Evolutionary conservation across 768 basidiomycete genomes (phyloP).

Genomic region (Lactarius deliciosus): DNA sequence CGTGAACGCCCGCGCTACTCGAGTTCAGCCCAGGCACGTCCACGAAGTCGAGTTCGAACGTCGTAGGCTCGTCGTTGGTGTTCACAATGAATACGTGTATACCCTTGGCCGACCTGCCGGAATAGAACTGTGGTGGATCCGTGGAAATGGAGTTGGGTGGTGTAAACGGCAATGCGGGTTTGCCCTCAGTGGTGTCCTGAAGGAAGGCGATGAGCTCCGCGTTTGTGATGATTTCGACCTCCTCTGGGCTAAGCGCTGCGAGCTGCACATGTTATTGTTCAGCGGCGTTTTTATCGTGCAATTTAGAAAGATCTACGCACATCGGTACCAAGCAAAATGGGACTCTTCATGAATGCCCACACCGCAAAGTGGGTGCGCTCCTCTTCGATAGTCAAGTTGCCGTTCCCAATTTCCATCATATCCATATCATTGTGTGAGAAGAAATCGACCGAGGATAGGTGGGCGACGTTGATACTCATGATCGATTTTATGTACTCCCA

Average conservation of each 20-base stretch:
- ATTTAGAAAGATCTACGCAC: constrained; percentile 31
- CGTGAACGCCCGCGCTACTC: constrained; percentile 43
- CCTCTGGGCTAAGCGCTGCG: constrained; percentile 40
- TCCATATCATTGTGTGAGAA: constrained; percentile 58
- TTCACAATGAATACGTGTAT: constrained; percentile 57
- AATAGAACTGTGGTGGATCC: constrained; percentile 53
- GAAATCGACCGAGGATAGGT: constrained; percentile 46
- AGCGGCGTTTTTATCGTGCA: neutral
- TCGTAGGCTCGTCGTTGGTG: constrained; percentile 41
- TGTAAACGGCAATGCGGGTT: constrained; percentile 50
- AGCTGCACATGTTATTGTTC: constrained; percentile 38
- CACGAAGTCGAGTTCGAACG: constrained; percentile 47
- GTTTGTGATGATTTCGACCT: constrained; percentile 52
- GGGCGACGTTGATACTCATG: constrained; percentile 44
- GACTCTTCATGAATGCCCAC: constrained; percentile 58
- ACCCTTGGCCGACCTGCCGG: constrained; percentile 49
- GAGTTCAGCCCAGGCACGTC: constrained; percentile 45
- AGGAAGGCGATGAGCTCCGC: constrained; percentile 53
- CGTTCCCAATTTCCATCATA: constrained; percentile 55
- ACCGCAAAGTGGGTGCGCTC: constrained; percentile 58
- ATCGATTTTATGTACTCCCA: constrained; percentile 52
- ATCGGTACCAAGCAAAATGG: constrained; percentile 48
- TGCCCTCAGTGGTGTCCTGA: constrained; percentile 48
- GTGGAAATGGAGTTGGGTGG: constrained; percentile 42
- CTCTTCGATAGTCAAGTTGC: constrained; percentile 48